Evolutionary conservation across 805 yeast species (phyloP).

Genomic region (Monosporozyma aerobia): DNA sequence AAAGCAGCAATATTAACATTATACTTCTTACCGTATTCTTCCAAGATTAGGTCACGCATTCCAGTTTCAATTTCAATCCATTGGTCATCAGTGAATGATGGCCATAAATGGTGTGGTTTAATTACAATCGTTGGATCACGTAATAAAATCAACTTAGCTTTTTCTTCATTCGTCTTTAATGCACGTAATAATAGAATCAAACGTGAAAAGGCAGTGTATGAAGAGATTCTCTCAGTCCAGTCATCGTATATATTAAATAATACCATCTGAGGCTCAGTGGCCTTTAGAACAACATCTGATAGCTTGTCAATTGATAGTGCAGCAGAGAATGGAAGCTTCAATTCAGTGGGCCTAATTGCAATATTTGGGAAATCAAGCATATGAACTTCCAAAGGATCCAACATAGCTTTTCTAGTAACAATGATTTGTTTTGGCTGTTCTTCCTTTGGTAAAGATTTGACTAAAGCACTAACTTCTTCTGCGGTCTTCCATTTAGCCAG

Average conservation of each 20-base stretch:
- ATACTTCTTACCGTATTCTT: slow-evolving; percentile 77
- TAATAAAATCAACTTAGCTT: slow-evolving; percentile 62
- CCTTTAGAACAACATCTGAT: slow-evolving; percentile 67
- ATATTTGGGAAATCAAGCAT: slow-evolving; percentile 95
- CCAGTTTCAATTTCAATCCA: slow-evolving; percentile 88
- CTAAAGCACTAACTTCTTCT: slow-evolving; percentile 88
- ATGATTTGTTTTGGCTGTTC: slow-evolving; percentile 92
- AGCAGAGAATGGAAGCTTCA: slow-evolving; percentile 81
- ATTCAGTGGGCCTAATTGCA: slow-evolving; percentile 79
- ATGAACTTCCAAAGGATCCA: slow-evolving; percentile 93
- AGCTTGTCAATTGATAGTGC: slow-evolving; percentile 75
- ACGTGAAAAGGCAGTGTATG: slow-evolving; percentile 91
- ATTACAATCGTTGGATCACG: slow-evolving; percentile 67
- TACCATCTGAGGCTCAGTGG: slow-evolving; percentile 90
- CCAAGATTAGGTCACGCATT: slow-evolving; percentile 76
- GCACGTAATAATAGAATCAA: slow-evolving; percentile 76
- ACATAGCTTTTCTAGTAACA: slow-evolving; percentile 80
- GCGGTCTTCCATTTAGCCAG: slow-evolving; percentile 97
- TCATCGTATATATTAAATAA: slow-evolving; percentile 87
- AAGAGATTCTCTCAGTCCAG: slow-evolving; percentile 76
- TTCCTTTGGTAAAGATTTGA: slow-evolving; percentile 81
- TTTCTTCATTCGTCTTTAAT: slow-evolving; percentile 65
- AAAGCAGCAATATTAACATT: slow-evolving; percentile 77
- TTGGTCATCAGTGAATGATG: slow-evolving; percentile 74
- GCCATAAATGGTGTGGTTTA: slow-evolving; percentile 86